phyloP scores from a whole-genome alignment of 108 stramenopile species.

The Cyclotella atomus region DNA sequence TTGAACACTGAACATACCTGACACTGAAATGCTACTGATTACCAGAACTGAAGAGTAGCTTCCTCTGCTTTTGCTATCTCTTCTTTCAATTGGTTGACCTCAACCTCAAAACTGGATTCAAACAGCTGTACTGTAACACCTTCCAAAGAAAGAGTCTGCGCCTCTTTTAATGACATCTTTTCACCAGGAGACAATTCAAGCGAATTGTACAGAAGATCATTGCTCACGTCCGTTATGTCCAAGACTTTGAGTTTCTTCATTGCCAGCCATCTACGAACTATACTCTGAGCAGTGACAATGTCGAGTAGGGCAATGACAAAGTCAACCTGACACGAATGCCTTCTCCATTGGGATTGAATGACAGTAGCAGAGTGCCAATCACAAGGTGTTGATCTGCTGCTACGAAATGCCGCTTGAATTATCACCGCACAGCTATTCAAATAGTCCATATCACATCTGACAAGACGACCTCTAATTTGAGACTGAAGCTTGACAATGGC shows the following conservation, averaged over 20 bases:
- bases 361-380: not conserved
- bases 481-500: not conserved
- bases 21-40: too few relatives aligned
- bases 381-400: not conserved
- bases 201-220: not conserved
- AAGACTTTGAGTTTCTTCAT: not conserved
- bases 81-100: not conserved
- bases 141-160: too few relatives aligned
- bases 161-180: not conserved
- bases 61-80: not conserved
- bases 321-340: not conserved
- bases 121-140: not conserved
- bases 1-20: too few relatives aligned
- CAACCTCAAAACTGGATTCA: not conserved
- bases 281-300: not conserved
- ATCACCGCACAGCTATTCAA: not conserved
- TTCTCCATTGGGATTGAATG: slow-evolving; percentile 1
- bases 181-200: not conserved
- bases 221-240: not conserved
- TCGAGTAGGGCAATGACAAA: not conserved
- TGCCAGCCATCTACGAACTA: not conserved
- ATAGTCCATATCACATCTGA: not conserved
- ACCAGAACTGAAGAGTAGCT: not conserved
- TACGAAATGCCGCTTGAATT: not conserved
- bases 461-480: not conserved